Evolutionary conservation across 148 eudicot species (phyloP).

Genomic region (Persicaria tinctoria): DNA sequence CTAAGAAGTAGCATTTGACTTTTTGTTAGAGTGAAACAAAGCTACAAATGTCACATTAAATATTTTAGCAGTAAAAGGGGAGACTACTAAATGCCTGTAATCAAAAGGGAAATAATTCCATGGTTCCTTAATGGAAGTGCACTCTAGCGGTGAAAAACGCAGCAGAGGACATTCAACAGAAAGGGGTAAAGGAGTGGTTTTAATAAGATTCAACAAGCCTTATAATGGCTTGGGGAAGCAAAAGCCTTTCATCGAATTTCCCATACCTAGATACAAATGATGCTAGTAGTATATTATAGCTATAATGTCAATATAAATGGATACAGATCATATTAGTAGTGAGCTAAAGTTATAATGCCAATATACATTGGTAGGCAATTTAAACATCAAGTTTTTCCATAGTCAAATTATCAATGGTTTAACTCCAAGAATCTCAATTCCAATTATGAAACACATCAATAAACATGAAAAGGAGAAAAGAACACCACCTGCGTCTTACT

Average conservation of each 20-base stretch:
- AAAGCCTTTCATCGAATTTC: neutral
- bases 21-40: neutral
- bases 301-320: neutral
- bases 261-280: neutral
- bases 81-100: neutral
- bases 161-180: neutral
- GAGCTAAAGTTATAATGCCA: neutral
- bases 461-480: neutral
- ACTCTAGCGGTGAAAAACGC: neutral
- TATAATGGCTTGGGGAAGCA: neutral
- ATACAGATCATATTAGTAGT: neutral
- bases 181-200: neutral
- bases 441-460: neutral
- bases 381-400: neutral
- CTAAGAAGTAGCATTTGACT: neutral
- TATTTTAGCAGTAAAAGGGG: neutral
- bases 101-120: neutral
- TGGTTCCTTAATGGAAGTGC: neutral
- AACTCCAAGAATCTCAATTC: neutral
- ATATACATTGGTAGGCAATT: neutral
- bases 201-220: neutral
- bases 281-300: neutral
- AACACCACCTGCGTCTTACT: conserved; percentile 77
- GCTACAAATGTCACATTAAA: neutral
- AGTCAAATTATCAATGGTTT: neutral